Evolutionary conservation across 768 basidiomycete species (phyloP).

Genomic region (Termitomyces sp.): DNA sequence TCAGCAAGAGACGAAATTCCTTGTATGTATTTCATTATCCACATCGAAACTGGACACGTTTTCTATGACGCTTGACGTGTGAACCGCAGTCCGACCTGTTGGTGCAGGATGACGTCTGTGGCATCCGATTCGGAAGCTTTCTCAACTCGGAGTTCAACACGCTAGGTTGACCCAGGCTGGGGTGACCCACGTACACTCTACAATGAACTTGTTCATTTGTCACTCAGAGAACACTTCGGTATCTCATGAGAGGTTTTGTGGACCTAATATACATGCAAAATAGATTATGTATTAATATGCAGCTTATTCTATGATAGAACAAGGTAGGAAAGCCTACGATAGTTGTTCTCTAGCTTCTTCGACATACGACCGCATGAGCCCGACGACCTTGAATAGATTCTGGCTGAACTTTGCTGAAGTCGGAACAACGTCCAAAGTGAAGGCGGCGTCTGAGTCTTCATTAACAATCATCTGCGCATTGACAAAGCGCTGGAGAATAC

Average conservation of each 20-base stretch:
- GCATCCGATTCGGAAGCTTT: slow-evolving; percentile 2
- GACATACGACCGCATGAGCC: slow-evolving; percentile 67
- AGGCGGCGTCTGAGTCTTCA: slow-evolving; percentile 17
- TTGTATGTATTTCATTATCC: neutral
- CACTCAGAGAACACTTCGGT: neutral
- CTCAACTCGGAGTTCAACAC: neutral
- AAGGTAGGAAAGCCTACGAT: neutral
- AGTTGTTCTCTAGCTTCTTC: slow-evolving; percentile 31
- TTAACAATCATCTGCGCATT: slow-evolving; percentile 38
- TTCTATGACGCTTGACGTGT: neutral
- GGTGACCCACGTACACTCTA: neutral
- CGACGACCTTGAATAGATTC: slow-evolving; percentile 72
- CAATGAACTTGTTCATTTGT: neutral
- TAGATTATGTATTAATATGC: neutral
- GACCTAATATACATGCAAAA: neutral
- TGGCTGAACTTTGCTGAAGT: slow-evolving; percentile 84
- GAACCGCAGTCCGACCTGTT: neutral
- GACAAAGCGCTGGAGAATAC: slow-evolving; percentile 56
- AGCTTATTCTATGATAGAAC: neutral
- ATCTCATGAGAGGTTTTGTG: neutral
- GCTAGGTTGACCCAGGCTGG: neutral
- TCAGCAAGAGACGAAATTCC: neutral
- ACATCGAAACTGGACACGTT: neutral
- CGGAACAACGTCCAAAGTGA: slow-evolving; percentile 69
- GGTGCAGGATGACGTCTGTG: neutral